Conservation (phyloP, 495 filamentous ascomycete genomes). For the Mycothermus thermophilus region DNA sequence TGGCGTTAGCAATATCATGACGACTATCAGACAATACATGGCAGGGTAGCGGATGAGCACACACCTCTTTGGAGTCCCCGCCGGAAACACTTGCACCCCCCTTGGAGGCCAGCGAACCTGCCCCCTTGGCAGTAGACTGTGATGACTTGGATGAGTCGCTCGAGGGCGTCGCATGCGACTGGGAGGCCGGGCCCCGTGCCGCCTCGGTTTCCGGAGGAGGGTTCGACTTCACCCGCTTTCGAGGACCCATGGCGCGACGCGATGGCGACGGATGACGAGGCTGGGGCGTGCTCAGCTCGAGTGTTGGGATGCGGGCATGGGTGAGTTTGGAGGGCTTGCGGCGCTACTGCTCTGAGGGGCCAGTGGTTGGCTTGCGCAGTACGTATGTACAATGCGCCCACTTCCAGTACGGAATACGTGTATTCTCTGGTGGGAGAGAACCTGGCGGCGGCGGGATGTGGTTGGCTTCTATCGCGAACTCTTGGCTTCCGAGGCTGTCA, state of each 20-base stretch:
- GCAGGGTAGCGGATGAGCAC: not conserved
- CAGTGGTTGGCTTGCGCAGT: no score
- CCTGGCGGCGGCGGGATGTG: no score
- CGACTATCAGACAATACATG: not conserved
- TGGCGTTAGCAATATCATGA: conserved; percentile 4
- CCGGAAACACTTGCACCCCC: no score
- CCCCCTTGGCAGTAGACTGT: no score
- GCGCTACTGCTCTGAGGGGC: no score
- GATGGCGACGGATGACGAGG: not conserved
- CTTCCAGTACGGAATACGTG: no score
- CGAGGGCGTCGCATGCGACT: not conserved
- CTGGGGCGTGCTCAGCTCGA: not conserved
- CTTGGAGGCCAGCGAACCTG: no score
- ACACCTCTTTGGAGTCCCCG: conserved; percentile 15
- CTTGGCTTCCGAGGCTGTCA: no score
- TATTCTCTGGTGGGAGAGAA: no score
- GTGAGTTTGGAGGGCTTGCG: not conserved
- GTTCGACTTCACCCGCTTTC: conserved; percentile 51
- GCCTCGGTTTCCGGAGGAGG: conserved; percentile 21
- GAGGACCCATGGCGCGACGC: conserved; percentile 36
- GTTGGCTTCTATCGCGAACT: conserved; percentile 2
- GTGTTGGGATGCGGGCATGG: not conserved
- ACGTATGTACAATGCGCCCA: no score
- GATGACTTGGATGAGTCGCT: conserved; percentile 1
- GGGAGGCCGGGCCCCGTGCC: no score